Percentiles rank a stretch among this genome's conserved stretches.
Conservation (phyloP, 768 basidiomycete genomes). For the Hygrophorus russula region DNA sequence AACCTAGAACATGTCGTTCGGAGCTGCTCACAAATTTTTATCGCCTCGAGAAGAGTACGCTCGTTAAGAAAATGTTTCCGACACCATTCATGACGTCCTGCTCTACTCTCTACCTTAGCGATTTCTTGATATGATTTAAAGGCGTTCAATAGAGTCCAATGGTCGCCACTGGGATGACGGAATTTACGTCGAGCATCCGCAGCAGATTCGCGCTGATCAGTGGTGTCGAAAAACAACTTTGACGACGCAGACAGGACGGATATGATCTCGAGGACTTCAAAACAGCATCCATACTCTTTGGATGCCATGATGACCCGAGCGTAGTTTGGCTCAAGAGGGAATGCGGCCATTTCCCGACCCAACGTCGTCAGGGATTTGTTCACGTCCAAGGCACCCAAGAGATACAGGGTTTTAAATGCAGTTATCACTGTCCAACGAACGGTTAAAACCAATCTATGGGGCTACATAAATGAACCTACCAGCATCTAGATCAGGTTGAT, state of each 20-base stretch:
- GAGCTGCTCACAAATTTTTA: conserved; percentile 74
- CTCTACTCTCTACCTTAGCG: conserved; percentile 32
- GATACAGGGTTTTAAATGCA: conserved; percentile 61
- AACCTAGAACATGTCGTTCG: conserved; percentile 48
- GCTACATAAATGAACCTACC: conserved; percentile 33
- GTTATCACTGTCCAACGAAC: conserved; percentile 33
- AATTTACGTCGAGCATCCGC: conserved; percentile 68
- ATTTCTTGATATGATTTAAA: conserved; percentile 72
- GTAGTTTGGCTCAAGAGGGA: conserved; percentile 83
- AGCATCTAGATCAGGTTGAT: conserved; percentile 64
- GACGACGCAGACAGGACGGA: conserved; percentile 75
- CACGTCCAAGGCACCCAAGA: conserved; percentile 69
- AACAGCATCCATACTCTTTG: conserved; percentile 55
- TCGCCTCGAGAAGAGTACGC: conserved; percentile 67
- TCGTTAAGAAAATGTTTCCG: conserved; percentile 73
- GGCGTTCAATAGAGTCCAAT: conserved; percentile 83
- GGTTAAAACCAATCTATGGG: conserved; percentile 1
- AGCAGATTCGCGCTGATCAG: conserved; percentile 64
- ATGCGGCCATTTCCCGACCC: conserved; percentile 79
- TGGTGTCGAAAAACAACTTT: conserved; percentile 69
- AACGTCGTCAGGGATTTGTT: conserved; percentile 54
- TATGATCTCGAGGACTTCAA: conserved; percentile 76
- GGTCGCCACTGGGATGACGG: conserved; percentile 78
- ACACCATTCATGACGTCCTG: conserved; percentile 66
- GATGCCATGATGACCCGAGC: conserved; percentile 77